phyloP scores from a whole-genome alignment of 805 yeast species.

The Candida dendrica region DNA sequence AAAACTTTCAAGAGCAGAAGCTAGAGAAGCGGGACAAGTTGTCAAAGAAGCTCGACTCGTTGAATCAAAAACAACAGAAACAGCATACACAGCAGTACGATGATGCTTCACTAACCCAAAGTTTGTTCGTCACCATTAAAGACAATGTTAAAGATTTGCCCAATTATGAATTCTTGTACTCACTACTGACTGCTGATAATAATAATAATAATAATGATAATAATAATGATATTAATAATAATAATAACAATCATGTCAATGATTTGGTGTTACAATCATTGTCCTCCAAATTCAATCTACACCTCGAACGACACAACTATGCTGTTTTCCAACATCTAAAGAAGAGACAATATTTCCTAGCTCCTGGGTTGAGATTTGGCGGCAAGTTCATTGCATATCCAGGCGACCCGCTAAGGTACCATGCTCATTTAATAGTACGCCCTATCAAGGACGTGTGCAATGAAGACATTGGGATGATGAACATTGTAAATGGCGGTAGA shows the following conservation, averaged over 20 bases:
- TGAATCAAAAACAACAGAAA: not conserved
- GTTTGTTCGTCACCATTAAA: slow-evolving; percentile 11
- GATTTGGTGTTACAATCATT: not conserved
- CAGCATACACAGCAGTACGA: not conserved
- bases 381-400: slow-evolving; percentile 87
- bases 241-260: too few relatives aligned
- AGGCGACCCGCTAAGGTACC: slow-evolving; percentile 88
- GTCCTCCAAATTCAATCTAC: not conserved
- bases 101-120: slow-evolving; percentile 8
- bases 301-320: slow-evolving; percentile 2
- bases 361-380: slow-evolving; percentile 91
- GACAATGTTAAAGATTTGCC: slow-evolving; percentile 12
- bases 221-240: too few relatives aligned
- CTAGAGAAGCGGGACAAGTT: slow-evolving; percentile 2
- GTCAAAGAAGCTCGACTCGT: not conserved
- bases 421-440: slow-evolving; percentile 74
- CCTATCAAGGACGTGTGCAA: slow-evolving; percentile 36
- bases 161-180: slow-evolving; percentile 8
- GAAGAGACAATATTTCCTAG: slow-evolving; percentile 41
- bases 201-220: too few relatives aligned
- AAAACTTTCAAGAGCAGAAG: slow-evolving; percentile 2
- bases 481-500: slow-evolving; percentile 78
- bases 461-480: slow-evolving; percentile 47
- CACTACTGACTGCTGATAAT: slow-evolving; percentile 1
- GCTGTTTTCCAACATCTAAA: slow-evolving; percentile 9